Base-by-base conservation (phyloP, 2,329 filamentous ascomycete species). In the Aspergillus sp. region DNA sequence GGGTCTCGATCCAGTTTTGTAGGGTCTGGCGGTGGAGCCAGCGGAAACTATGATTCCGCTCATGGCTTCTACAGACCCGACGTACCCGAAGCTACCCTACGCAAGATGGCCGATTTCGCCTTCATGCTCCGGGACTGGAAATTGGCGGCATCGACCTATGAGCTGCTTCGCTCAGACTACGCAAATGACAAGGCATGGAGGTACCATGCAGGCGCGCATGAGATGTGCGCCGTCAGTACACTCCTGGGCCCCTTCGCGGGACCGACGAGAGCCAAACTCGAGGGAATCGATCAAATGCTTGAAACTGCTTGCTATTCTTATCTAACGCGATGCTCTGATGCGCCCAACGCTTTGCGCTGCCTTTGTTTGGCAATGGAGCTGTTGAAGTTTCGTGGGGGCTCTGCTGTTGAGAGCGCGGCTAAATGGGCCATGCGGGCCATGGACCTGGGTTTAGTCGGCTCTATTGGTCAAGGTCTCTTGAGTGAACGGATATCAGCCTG, bases 91-190 rank as follows among this genome's bases (percentile, higher is more conserved):
- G 93, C 94, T 3, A 85, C 95, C 53, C 91, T 99, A 86, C 88
- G 95, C 39, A 96, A 96, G 71, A 81, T 99, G 52, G 95, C 91
- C 49, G 95, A 99, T 73, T 98, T 94, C 76, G 89, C 92, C 11
- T 96, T 99, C 71, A 97, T 99, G 93, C 83, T 99, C 42, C 87
- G 95, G 32, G 96, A 99, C 75, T 99, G 90, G 87, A 97, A 96
- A 75, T 80, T 99, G 39, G 91, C 95, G 10, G 86, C 95, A 67
- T 92, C 90, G 12, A 96, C 91, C 0, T 99, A 97, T 73, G 94
- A 99, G 58, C 84, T 99, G 5, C 79, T 99, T 9, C 87, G 92
- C 55, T 85, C 88, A 7, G 96, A 99, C 73, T 99, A 94, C 74
- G 88, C 87, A 71, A 95, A 95, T 72, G 93, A 97, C 73, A 98